Conservation (phyloP, 768 basidiomycete genomes). For the Russula sp. region DNA sequence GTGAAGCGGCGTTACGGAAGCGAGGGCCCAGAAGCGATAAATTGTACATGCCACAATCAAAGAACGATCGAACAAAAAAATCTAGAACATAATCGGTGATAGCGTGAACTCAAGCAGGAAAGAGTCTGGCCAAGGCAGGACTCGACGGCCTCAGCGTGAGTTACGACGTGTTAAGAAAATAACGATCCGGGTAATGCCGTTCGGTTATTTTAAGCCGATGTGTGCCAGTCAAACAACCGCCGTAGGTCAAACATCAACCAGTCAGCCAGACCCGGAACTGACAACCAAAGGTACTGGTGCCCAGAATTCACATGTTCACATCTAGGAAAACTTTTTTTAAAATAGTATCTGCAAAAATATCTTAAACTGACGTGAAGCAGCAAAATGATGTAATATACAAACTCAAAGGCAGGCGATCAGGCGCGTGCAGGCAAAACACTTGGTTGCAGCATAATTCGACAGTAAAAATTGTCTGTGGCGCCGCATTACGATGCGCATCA, state of each 20-base stretch:
- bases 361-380: not conserved
- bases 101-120: not conserved
- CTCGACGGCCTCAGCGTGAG: no score
- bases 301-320: not conserved
- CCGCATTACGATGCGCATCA: not conserved
- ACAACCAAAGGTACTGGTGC: not conserved
- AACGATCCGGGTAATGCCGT: not conserved
- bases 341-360: not conserved
- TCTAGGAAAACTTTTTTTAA: not conserved
- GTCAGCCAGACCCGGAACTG: not conserved
- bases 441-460: not conserved
- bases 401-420: not conserved
- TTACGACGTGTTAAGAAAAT: no score
- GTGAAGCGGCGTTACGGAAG: not conserved
- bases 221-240: no score
- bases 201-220: not conserved
- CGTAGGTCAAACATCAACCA: not conserved
- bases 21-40: constrained; percentile 1
- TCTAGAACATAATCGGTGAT: constrained; percentile 8
- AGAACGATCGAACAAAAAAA: not conserved
- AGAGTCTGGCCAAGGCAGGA: not conserved
- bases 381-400: not conserved
- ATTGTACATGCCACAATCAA: no score
- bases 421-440: not conserved
- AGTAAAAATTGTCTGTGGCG: not conserved